Base-by-base conservation (phyloP, 805 yeast species). In the Saturnispora galanensis region DNA sequence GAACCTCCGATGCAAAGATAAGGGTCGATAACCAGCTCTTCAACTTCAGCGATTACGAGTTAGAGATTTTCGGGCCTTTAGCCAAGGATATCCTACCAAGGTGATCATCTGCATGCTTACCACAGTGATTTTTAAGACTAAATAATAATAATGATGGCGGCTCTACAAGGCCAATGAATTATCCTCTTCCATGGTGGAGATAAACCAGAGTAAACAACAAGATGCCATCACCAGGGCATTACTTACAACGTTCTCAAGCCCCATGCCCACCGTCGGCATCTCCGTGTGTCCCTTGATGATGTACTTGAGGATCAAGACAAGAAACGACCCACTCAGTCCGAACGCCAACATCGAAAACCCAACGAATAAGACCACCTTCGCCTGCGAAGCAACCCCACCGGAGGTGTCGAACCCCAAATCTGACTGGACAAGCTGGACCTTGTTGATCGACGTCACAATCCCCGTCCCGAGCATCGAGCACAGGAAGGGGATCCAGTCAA, bases 131-230 rank as follows among this genome's bases (percentile, higher is more conserved):
- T 31, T 32, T 21, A 18, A 36, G 31, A 44, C 30, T 40, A 21
- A 15, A 40, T 35, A 35, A 29, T 29, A 36, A 16, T 35, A 42
- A 32, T 46, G 39, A 40, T 21, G 31, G 26, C n/a, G n/a, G 35
- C n/a, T 4, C 21, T 52, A 63, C 31, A 63, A 47, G 38, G 95
- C 83, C 61, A 93, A 90, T 50, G 94, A 84, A 65, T 89, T 90
- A 63, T 90, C 97, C 58, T 93, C 97, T 62, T 93, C 97, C 47
- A 88, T 81, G 61, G 88, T 93, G 61, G 90, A 97, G 17, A 96
- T 87, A 44, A 90, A 68, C 98, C 98, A 93, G 55, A 93, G 68
- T 8, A 81, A 71, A 39, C 86, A 77, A 63, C 97, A 89, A 67
- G 97, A 87, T 54, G 86, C 66, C 87, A 90, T 84, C 31, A 90